Base-by-base conservation (phyloP, 31 red algal species). In the Odonthalia washingtoniensis region DNA sequence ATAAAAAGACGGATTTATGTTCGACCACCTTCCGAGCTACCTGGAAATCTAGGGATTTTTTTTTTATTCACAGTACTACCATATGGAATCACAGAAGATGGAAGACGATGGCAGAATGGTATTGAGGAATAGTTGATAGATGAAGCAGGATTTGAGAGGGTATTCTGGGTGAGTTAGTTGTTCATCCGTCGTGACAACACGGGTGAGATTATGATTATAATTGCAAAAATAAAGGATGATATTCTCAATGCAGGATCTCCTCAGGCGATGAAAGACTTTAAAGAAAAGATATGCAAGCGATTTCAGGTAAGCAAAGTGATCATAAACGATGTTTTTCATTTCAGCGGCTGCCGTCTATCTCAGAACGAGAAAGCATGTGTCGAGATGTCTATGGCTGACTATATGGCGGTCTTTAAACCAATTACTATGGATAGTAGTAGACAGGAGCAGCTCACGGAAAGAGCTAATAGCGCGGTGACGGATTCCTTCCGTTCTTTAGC, bases 21-120 rank as follows among this genome's bases (percentile, higher is more conserved):
- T 9, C 65, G 72, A 46, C 85, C 73, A 46, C 85, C 85, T 32
- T 27, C 40, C 5, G 85, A 87, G 62, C 79, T 73, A 75, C 78
- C 68, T 45, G 85, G 85, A 5, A 69, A 77, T 46, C 16, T 53
- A 38, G 46, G 61, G 17, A 49, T 78, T 27, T 40, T 87, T 24
- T 87, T 73, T 73, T 69, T 79, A 27, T 65, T 77, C 9, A 12
- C 70, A 4, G 70, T 70, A 27, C 72, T 87, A 14, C 85, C 85
- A 31, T 87, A 87, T 44, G 73, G 85, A 30, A 87, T 87, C n/a
- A 69, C 43, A 27, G 52, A 78, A 70, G 85, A 73, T 37, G 85
- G 85, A 17, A 77, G 85, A 52, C 85, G 79, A 44, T 78, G 85
- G 85, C 74, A 46, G 21, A 77, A 44, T 1, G 74, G 68, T 3